These are phyloP conservation scores for Eucalyptus cladocalyx DNA, from an alignment of 345 rosid genomes.

Conservation along the genomic window DNA sequence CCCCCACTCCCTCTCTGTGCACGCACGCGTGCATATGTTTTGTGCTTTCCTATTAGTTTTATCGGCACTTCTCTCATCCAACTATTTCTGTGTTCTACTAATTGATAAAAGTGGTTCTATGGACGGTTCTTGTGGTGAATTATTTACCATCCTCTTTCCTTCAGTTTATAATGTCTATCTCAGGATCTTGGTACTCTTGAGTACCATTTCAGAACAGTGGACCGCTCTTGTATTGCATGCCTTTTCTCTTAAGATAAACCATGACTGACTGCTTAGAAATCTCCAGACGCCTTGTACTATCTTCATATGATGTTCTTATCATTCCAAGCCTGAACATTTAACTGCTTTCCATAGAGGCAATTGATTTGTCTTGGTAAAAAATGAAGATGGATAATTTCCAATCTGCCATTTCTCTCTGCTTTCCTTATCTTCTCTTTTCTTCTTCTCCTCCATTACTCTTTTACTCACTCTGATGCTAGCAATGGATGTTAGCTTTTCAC, in stretches of 20 bases:
- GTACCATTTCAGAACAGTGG: neutral
- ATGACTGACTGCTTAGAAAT: neutral
- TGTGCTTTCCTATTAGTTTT: neutral
- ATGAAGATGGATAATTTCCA: neutral
- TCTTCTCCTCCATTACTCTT: neutral
- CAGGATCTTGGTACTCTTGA: neutral
- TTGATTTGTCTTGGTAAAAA: neutral
- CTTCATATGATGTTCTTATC: neutral
- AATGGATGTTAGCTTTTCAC: neutral
- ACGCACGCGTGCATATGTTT: accelerated
- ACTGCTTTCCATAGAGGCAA: neutral
- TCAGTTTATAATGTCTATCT: neutral
- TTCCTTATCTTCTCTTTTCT: neutral
- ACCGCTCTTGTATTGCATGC: neutral
- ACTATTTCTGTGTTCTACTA: neutral
- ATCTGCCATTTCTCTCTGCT: neutral
- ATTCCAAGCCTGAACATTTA: neutral
- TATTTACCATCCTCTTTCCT: neutral
- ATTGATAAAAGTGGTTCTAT: neutral
- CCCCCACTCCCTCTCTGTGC: neutral
- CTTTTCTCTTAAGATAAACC: neutral
- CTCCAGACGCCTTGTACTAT: neutral
- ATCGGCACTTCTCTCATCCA: neutral
- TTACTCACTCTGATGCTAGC: neutral
- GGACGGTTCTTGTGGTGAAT: neutral